Base-by-base conservation (phyloP, 78 protist species). In the Dictyostelium capitatum region DNA sequence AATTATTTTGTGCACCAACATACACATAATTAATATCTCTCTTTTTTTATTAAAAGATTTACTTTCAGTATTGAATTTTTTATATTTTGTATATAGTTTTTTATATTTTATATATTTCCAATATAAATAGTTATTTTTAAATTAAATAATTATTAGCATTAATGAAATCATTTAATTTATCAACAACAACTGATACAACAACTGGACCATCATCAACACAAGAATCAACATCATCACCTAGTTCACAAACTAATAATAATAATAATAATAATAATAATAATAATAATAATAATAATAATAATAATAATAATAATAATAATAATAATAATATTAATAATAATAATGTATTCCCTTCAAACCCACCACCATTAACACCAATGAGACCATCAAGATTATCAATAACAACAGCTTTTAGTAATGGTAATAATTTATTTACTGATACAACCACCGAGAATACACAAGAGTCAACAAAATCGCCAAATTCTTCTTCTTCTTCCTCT, bases 81-180 rank as follows among this genome's bases (percentile, higher is more conserved):
- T 37, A 37, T 37, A 37, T 37, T 37, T 37, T 37, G 2, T 37
- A 37, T 37, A 37, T 37, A 37, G 43, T 37, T 37, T 37, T n/a
- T 37, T 37, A 37, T 37, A 37, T 3, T 37, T 37, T 37, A 37
- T 37, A 37, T 37, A 37, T n/a, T n/a, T n/a, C n/a, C n/a, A n/a
- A n/a, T n/a, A 37, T 37, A 37, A 37, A 37, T 62, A 62, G 70
- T 62, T 62, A 62, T 62, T 62, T 23, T 23, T 62, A 23, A 62
- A 62, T 23, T 37, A 57, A 11, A 62, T 23, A 62, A 62, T 62
- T 62, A 62, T 62, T 25, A n/a, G 28, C 37, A 37, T 37, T 37
- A 37, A 62, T 62, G 70, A 37, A 62, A 62, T 25, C 70, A 62
- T 62, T 62, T 37, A 62, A 62, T 62, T 62, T 62, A 62, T 25